A percentile compares a stretch with the other conserved stretches of the same genome.
Evolutionary conservation across 2,329 filamentous ascomycete species (phyloP).

Genomic region (Nemania sp.): DNA sequence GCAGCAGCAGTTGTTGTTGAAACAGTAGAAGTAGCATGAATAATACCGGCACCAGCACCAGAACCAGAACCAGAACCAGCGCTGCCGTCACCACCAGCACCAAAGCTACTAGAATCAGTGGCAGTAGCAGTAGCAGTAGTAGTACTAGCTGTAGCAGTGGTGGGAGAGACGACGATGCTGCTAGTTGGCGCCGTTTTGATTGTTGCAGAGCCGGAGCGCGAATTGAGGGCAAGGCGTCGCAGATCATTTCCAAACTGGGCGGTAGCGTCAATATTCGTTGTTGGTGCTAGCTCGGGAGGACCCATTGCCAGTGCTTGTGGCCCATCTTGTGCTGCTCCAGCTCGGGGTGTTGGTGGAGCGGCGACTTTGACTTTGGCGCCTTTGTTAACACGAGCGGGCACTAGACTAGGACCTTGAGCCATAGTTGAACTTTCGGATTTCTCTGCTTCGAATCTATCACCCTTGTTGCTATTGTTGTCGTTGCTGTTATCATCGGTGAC

Average conservation of each 20-base stretch:
- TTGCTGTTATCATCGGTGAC: too few species aligned
- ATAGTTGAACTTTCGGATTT: slow-evolving; percentile 8
- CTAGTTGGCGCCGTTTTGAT: slow-evolving; percentile 9
- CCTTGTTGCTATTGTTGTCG: neutral
- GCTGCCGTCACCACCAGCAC: slow-evolving; percentile 20
- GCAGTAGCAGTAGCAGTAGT: neutral
- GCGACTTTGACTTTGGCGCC: slow-evolving; percentile 25
- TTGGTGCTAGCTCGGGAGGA: slow-evolving; percentile 13
- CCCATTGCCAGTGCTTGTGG: slow-evolving; percentile 9
- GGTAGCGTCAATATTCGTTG: slow-evolving; percentile 39
- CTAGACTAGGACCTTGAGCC: slow-evolving; percentile 7
- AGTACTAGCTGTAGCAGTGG: neutral
- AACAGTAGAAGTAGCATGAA: too few species aligned
- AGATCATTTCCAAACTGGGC: slow-evolving; percentile 52
- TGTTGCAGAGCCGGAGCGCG: slow-evolving; percentile 16
- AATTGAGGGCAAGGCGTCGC: slow-evolving; percentile 44
- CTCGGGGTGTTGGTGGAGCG: slow-evolving; percentile 30
- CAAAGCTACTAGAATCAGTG: too few species aligned
- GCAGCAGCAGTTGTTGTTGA: too few species aligned
- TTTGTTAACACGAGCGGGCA: slow-evolving; percentile 24
- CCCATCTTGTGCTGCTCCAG: slow-evolving; percentile 9
- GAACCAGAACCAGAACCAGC: too few species aligned
- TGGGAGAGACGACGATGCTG: neutral
- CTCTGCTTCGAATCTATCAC: slow-evolving; percentile 6
- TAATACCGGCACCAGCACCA: too few species aligned